Evolutionary conservation across 208 protist species (phyloP).

Genomic region (Naegleria fowleri): DNA sequence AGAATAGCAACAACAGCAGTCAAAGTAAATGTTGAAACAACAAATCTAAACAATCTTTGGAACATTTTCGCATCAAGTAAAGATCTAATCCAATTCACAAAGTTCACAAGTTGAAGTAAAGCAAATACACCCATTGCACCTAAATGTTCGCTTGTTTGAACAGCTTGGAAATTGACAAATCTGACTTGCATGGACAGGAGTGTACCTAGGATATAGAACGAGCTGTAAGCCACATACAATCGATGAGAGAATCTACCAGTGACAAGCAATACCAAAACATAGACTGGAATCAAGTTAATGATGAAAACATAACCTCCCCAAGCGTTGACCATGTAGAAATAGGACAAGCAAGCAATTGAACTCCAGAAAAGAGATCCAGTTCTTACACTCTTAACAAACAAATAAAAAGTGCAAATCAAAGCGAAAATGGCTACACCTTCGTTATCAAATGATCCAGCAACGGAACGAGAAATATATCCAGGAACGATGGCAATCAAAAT

Average conservation of each 20-base stretch:
- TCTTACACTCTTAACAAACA: constrained; percentile 69
- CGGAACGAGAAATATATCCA: constrained; percentile 92
- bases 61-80: not conserved
- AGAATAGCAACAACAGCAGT: not conserved
- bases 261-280: constrained; percentile 71
- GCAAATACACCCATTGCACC: constrained; percentile 73
- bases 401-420: constrained; percentile 84
- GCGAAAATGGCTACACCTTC: constrained; percentile 94
- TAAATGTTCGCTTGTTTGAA: constrained; percentile 88
- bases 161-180: constrained; percentile 85
- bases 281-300: constrained; percentile 91
- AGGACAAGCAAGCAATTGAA: constrained; percentile 56
- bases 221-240: constrained; percentile 84
- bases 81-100: constrained; percentile 29
- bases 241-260: constrained; percentile 65
- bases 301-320: constrained; percentile 98
- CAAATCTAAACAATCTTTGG: not conserved
- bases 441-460: constrained; percentile 97
- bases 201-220: constrained; percentile 87
- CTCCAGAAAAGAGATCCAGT: constrained; percentile 69
- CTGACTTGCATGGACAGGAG: constrained; percentile 83
- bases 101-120: not conserved
- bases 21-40: not conserved
- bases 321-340: constrained; percentile 78
- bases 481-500: constrained; percentile 74